Evolutionary conservation across 169 alveolate species (phyloP).

Genomic region (Fabrea salina): DNA sequence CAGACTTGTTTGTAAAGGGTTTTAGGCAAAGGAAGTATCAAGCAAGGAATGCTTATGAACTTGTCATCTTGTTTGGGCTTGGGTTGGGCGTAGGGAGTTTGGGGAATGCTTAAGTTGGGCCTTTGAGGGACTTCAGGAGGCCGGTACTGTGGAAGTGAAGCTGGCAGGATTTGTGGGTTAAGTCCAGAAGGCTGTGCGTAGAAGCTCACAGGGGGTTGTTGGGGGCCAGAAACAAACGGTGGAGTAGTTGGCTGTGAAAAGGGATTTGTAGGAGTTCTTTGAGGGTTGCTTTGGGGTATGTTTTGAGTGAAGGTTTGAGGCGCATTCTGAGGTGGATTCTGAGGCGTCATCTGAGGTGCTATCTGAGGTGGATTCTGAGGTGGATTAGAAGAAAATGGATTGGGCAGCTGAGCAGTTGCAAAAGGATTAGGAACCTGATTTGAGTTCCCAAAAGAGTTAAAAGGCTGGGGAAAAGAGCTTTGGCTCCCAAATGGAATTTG

Average conservation of each 20-base stretch:
- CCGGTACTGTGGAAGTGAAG: neutral
- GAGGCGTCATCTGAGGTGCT: too few relatives aligned
- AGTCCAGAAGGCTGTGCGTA: too few relatives aligned
- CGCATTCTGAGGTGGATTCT: neutral
- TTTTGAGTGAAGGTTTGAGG: neutral
- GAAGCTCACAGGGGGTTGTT: too few relatives aligned
- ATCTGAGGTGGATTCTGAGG: too few relatives aligned
- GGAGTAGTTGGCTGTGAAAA: neutral
- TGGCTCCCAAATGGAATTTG: neutral
- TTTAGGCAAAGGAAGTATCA: slow-evolving; percentile 13
- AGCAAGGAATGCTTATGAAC: neutral
- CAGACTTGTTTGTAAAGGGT: neutral
- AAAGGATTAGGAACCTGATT: neutral
- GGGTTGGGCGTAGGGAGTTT: neutral
- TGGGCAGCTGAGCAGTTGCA: neutral
- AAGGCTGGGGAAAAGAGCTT: neutral
- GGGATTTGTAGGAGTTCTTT: neutral
- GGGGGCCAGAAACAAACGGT: too few relatives aligned
- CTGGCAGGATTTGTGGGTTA: too few relatives aligned
- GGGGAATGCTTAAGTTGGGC: neutral
- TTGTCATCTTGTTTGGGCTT: neutral
- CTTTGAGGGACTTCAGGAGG: too few relatives aligned
- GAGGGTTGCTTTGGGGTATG: neutral
- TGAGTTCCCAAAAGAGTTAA: neutral
- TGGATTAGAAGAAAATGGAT: neutral